Percentiles rank a stretch among this genome's conserved stretches.
Conservation (phyloP, 305 asterid species). For the Fraxinus ornus region DNA sequence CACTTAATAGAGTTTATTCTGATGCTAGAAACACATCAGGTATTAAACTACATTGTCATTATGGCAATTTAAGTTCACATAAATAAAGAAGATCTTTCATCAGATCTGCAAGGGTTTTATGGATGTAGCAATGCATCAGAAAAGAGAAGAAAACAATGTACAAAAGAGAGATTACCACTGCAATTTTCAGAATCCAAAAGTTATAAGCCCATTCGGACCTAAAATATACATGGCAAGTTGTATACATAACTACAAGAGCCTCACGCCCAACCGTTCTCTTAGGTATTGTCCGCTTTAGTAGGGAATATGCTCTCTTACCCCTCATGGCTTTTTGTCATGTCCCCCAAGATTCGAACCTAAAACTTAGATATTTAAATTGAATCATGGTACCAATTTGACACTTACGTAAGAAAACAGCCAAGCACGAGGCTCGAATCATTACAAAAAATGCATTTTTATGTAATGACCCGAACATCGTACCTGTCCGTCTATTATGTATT, state of each 20-base stretch:
- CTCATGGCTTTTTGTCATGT: too few relatives aligned
- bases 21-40: background rate
- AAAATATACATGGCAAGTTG: background rate
- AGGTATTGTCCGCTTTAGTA: too few relatives aligned
- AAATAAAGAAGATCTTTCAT: background rate
- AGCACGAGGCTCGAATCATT: too few relatives aligned
- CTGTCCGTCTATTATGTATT: too few relatives aligned
- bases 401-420: too few relatives aligned
- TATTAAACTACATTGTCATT: background rate
- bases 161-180: background rate
- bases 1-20: background rate
- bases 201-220: constrained; percentile 3
- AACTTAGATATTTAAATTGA: too few relatives aligned
- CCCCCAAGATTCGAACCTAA: too few relatives aligned
- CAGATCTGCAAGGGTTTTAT: background rate
- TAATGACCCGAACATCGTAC: too few relatives aligned
- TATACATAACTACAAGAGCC: background rate
- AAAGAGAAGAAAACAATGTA: background rate
- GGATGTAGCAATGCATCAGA: constrained; percentile 3
- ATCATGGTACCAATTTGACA: too few relatives aligned
- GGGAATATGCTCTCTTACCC: too few relatives aligned
- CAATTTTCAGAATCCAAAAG: background rate
- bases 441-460: too few relatives aligned
- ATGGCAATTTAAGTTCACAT: constrained; percentile 8
- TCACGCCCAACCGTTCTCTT: too few relatives aligned